Percentiles rank a stretch among this genome's conserved stretches.
These are phyloP conservation scores for Coprinopsis sp. DNA, from an alignment of 768 basidiomycete genomes.

Conservation along the genomic window DNA sequence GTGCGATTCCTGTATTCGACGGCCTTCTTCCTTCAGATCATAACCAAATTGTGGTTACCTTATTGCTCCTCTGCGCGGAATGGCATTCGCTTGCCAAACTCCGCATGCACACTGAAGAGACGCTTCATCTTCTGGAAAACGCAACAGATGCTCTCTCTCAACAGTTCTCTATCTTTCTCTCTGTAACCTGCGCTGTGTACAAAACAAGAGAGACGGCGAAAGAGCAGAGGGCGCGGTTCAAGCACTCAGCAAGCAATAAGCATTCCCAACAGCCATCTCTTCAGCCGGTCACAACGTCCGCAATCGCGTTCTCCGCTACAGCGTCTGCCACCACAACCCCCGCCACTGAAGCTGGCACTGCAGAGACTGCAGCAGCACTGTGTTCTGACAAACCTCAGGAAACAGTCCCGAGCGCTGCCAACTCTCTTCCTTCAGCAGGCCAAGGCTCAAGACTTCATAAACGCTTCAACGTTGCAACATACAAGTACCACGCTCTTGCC, in stretches of 20 bases:
- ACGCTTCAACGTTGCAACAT: slow-evolving; percentile 26
- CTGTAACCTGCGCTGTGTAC: not conserved
- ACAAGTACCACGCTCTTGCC: slow-evolving; percentile 35
- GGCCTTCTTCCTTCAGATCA: no score
- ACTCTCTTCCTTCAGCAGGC: not conserved
- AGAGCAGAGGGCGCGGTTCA: no score
- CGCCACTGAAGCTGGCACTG: no score
- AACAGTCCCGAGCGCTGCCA: not conserved
- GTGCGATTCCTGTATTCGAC: slow-evolving; percentile 22
- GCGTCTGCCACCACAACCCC: no score
- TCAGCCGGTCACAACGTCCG: no score
- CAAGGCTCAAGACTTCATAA: no score
- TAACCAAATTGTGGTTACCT: not conserved
- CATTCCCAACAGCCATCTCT: no score
- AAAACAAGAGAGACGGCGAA: not conserved
- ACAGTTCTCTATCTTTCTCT: not conserved
- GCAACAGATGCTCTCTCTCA: not conserved
- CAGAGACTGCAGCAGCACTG: no score
- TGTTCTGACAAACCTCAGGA: no score
- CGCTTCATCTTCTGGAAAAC: not conserved
- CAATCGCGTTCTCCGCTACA: no score
- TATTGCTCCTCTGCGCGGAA: not conserved
- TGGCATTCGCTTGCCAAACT: not conserved
- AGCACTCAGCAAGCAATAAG: no score
- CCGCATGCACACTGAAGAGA: not conserved